Conservation (phyloP, 2,329 filamentous ascomycete species). For the Pyrenochaeta sp. region DNA sequence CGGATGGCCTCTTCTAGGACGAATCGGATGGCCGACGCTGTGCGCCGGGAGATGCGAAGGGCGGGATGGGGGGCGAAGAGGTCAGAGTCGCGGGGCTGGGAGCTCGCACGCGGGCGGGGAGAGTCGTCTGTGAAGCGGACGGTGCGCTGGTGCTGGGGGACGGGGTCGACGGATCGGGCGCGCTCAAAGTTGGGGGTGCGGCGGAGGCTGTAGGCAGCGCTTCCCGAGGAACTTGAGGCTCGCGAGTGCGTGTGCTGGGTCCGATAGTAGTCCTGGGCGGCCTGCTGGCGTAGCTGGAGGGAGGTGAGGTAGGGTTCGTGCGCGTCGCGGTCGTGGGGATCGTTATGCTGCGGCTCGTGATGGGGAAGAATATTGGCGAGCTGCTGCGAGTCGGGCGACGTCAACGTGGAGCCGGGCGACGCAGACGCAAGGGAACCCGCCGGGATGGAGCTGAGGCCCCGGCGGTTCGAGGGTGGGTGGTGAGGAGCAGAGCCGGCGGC, state of each 20-base stretch:
- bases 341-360: conserved; percentile 39
- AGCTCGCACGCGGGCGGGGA: conserved; percentile 40
- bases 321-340: conserved; percentile 45
- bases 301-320: conserved; percentile 47
- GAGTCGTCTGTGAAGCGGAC: conserved; percentile 45
- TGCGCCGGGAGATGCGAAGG: conserved; percentile 79
- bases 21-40: conserved; percentile 89
- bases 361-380: conserved; percentile 40
- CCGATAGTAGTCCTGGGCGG: conserved; percentile 45
- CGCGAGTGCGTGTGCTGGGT: conserved; percentile 51
- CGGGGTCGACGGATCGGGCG: conserved; percentile 55
- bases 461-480: conserved; percentile 21
- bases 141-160: conserved; percentile 39
- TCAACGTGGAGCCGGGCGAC: conserved; percentile 29
- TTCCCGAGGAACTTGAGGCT: conserved; percentile 62
- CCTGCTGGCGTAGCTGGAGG: conserved; percentile 53
- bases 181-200: conserved; percentile 61
- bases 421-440: conserved; percentile 27
- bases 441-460: conserved; percentile 20
- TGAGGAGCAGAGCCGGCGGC: conserved; percentile 17
- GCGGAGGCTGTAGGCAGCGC: conserved; percentile 58
- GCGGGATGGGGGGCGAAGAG: conserved; percentile 59
- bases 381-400: conserved; percentile 32
- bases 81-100: conserved; percentile 24
- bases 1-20: conserved; percentile 90